Evolutionary conservation across 176 grass and related monocot species (phyloP), one percentile per base, ranked within the genome.

Genomic region (Avena eriantha): DNA sequence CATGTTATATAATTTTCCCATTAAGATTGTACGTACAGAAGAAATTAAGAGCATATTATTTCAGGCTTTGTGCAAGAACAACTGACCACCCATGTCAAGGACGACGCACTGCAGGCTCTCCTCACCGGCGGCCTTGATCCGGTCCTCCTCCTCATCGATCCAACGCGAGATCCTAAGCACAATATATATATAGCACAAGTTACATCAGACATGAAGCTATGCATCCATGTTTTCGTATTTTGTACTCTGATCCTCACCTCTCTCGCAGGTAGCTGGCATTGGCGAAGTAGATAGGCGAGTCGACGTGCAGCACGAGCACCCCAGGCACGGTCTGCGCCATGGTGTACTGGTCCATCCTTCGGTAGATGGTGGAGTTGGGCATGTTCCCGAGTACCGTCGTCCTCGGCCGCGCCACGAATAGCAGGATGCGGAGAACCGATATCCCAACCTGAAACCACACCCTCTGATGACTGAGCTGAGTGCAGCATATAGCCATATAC

Each of bases 21-120:
- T 1, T 26, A 45, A 8, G 54, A 58, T 7, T 73, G 0, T 8
- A 41, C 0, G 69, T 8, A 9, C 45, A 47, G 15, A 49, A 49
- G 0, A 14, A 49, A 14, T 49, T 49, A 10, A 14, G 5, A 41
- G 39, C 39, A 41, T 1, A 41, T 41, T 41, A 39, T 41, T 77
- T 51, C 55, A 81, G n/a, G 46, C 18, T 8, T 35, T 13, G 39
- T 11, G 31, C 14, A 22, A 45, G 22, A 69, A 67, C 84, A 60
- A 73, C 84, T 91, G 82, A 96, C 94, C 94, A 88, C 92, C 69
- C 88, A 97, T 83, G 70, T 97, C 95, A 2, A 97, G 83, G 24
- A 95, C 85, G 4, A 95, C 64, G 74, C 94, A 94, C 22, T 78
- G 79, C 76, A 93, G 48, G 10, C 33, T 81, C 71, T 72, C 80